These are phyloP conservation scores for Acorus calamus DNA, from an alignment of 106 monocot genomes.

Conservation along the genomic window DNA sequence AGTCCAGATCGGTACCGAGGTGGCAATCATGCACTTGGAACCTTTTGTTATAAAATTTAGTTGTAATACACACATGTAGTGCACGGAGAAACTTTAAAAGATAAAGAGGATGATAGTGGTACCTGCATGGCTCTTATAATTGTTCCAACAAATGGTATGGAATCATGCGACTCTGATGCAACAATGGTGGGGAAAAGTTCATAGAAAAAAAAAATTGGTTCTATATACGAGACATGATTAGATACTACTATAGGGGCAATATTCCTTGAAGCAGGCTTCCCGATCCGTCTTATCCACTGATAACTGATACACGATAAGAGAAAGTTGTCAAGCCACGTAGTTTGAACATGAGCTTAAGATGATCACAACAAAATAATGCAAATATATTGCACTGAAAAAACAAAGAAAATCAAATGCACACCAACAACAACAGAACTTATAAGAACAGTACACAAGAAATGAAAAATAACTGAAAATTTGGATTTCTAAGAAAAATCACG, in stretches of 20 bases:
- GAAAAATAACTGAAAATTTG: too few relatives aligned
- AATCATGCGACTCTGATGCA: constrained; percentile 91
- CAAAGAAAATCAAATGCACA: not conserved
- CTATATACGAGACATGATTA: constrained; percentile 87
- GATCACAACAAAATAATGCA: not conserved
- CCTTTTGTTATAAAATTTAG: too few relatives aligned
- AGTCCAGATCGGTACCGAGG: too few relatives aligned
- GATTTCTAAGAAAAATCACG: too few relatives aligned
- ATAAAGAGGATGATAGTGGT: not conserved
- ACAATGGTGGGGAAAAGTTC: constrained; percentile 94
- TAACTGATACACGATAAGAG: constrained; percentile 38
- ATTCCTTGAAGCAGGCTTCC: constrained; percentile 60
- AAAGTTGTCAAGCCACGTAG: not conserved
- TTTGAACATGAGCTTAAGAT: not conserved
- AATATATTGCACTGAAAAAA: not conserved
- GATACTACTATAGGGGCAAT: constrained; percentile 86
- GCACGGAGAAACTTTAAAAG: not conserved
- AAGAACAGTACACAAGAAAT: too few relatives aligned
- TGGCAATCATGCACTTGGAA: too few relatives aligned
- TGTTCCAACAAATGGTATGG: constrained; percentile 82
- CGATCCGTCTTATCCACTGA: constrained; percentile 83
- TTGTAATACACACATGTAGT: not conserved
- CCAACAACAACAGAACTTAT: too few relatives aligned
- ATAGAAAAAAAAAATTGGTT: constrained; percentile 94
- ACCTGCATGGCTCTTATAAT: constrained; percentile 99